Evolutionary conservation across 371 early-diverging fungal genomes (phyloP).

Genomic region (Saksenaea vasiformis): DNA sequence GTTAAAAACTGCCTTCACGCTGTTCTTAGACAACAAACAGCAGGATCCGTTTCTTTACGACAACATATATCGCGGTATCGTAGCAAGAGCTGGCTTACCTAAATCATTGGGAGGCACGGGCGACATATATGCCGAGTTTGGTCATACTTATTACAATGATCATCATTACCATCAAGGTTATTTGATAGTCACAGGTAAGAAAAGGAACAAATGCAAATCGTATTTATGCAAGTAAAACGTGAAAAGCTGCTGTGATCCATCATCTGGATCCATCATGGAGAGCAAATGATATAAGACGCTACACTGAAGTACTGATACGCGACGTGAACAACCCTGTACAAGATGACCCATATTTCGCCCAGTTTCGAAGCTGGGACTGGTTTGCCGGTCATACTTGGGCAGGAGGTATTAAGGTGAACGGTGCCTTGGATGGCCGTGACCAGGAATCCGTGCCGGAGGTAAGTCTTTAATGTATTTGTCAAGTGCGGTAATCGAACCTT

Average conservation of each 20-base stretch:
- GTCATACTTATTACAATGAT: slow-evolving; percentile 62
- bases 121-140: slow-evolving; percentile 42
- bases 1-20: slow-evolving; percentile 49
- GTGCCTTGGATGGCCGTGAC: slow-evolving; percentile 69
- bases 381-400: slow-evolving; percentile 86
- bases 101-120: slow-evolving; percentile 43
- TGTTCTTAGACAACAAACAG: slow-evolving; percentile 61
- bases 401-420: slow-evolving; percentile 66
- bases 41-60: slow-evolving; percentile 67
- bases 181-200: slow-evolving; percentile 46
- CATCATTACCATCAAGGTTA: slow-evolving; percentile 88
- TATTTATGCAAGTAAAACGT: neutral
- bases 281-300: slow-evolving; percentile 34
- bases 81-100: slow-evolving; percentile 53
- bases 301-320: slow-evolving; percentile 53
- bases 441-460: slow-evolving; percentile 78
- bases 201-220: neutral
- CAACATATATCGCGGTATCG: slow-evolving; percentile 64
- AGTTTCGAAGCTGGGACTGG: slow-evolving; percentile 72
- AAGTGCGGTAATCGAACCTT: no score
- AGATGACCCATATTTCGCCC: slow-evolving; percentile 61
- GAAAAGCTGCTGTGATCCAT: slow-evolving; percentile 61
- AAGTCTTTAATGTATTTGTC: neutral
- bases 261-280: slow-evolving; percentile 61
- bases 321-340: slow-evolving; percentile 69